Percentiles rank a stretch among this genome's conserved stretches.
Conservation (phyloP, 2,329 filamentous ascomycete species). For the Aureobasidium pullulans region DNA sequence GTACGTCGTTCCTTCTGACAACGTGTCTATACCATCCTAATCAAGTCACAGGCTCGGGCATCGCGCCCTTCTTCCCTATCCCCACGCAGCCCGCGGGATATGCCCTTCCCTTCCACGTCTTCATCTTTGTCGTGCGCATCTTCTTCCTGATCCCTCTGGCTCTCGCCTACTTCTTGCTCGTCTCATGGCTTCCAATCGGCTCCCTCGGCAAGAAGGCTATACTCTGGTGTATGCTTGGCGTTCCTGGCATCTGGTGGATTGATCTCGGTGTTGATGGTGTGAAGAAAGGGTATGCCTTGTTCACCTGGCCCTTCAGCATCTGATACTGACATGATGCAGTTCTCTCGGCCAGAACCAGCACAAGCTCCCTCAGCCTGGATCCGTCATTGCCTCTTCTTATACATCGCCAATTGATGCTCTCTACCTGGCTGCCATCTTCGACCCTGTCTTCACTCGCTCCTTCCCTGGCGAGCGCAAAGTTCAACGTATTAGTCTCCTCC, state of each 20-base stretch:
- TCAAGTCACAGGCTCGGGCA: slow-evolving; percentile 66
- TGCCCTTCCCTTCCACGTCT: slow-evolving; percentile 50
- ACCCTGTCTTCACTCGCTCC: slow-evolving; percentile 84
- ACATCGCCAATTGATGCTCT: slow-evolving; percentile 89
- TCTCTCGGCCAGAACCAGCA: slow-evolving; percentile 65
- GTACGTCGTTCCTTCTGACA: slow-evolving; percentile 38
- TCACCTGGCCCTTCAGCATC: background rate
- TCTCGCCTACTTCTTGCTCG: slow-evolving; percentile 65
- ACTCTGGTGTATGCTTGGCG: slow-evolving; percentile 78
- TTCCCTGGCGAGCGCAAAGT: slow-evolving; percentile 68
- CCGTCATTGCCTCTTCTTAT: slow-evolving; percentile 82
- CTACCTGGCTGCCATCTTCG: slow-evolving; percentile 92
- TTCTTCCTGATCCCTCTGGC: slow-evolving; percentile 66
- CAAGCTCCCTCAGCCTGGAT: slow-evolving; percentile 69
- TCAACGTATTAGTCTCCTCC: slow-evolving; percentile 66
- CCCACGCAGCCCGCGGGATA: slow-evolving; percentile 57
- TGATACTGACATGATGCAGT: slow-evolving; percentile 28
- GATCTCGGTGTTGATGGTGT: slow-evolving; percentile 98
- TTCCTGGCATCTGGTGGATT: slow-evolving; percentile 95
- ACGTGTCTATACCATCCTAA: slow-evolving; percentile 17
- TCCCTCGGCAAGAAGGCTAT: slow-evolving; percentile 68
- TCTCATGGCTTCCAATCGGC: slow-evolving; percentile 66
- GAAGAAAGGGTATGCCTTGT: slow-evolving; percentile 62
- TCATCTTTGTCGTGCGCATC: slow-evolving; percentile 74
- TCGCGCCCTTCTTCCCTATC: slow-evolving; percentile 89